Evolutionary conservation across 208 protist species (phyloP).

Genomic region (Trypanosoma platydactyli): DNA sequence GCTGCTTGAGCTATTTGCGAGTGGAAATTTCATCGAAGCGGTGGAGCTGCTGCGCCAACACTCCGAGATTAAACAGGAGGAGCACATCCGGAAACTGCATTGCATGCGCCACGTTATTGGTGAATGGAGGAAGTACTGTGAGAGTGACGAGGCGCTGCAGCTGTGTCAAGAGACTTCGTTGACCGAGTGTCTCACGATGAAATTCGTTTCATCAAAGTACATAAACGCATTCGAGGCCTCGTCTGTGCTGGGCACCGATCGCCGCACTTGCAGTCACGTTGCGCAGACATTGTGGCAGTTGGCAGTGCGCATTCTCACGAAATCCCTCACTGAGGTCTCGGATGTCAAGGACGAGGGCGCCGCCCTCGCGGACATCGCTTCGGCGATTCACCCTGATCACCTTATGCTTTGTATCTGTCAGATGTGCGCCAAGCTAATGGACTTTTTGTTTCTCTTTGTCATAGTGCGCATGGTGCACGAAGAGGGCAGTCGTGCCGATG

Average conservation of each 20-base stretch:
- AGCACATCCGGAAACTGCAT: slow-evolving; percentile 41
- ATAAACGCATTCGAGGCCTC: slow-evolving; percentile 63
- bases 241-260: slow-evolving; percentile 30
- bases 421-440: slow-evolving; percentile 71
- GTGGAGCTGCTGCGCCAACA: slow-evolving; percentile 51
- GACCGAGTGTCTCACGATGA: slow-evolving; percentile 59
- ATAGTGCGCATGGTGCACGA: slow-evolving; percentile 60
- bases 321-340: slow-evolving; percentile 73
- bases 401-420: slow-evolving; percentile 69
- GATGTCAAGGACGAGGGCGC: slow-evolving; percentile 65
- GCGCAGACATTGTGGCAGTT: slow-evolving; percentile 64
- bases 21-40: slow-evolving; percentile 69
- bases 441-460: slow-evolving; percentile 74
- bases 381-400: slow-evolving; percentile 75
- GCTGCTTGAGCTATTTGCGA: slow-evolving; percentile 57
- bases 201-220: slow-evolving; percentile 77
- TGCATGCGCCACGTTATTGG: slow-evolving; percentile 65
- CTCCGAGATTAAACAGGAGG: slow-evolving; percentile 54
- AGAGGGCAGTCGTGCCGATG: slow-evolving; percentile 36
- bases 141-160: slow-evolving; percentile 42
- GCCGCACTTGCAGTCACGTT: slow-evolving; percentile 42
- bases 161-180: slow-evolving; percentile 51
- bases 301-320: slow-evolving; percentile 67
- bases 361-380: slow-evolving; percentile 62
- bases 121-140: slow-evolving; percentile 69